Evolutionary conservation across 768 basidiomycete genomes (phyloP).

Genomic region (Amanita jacksonii): DNA sequence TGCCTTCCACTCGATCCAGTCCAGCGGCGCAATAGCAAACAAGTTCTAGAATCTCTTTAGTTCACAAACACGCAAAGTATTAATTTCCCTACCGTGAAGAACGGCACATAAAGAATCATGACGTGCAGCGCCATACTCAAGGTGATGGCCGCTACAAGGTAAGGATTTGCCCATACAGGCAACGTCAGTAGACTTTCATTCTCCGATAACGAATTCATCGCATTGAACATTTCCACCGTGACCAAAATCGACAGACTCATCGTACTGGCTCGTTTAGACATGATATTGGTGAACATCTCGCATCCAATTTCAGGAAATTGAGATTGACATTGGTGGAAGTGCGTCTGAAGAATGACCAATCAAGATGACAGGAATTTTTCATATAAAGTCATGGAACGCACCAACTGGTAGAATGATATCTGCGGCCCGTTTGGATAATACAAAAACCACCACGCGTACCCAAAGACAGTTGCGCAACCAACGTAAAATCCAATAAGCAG

Average conservation of each 20-base stretch:
- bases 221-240: slow-evolving; percentile 95
- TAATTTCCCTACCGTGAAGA: slow-evolving; percentile 69
- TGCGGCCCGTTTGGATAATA: slow-evolving; percentile 86
- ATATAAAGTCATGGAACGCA: slow-evolving; percentile 30
- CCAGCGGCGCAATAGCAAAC: slow-evolving; percentile 89
- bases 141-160: slow-evolving; percentile 80
- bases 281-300: slow-evolving; percentile 86
- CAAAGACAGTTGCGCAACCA: slow-evolving; percentile 90
- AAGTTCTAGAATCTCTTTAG: slow-evolving; percentile 38
- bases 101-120: slow-evolving; percentile 93
- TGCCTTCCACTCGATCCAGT: slow-evolving; percentile 93
- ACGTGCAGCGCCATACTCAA: slow-evolving; percentile 92
- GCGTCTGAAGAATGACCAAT: slow-evolving; percentile 46
- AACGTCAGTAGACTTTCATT: slow-evolving; percentile 87
- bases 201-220: slow-evolving; percentile 96
- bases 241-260: slow-evolving; percentile 96
- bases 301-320: slow-evolving; percentile 89
- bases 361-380: neutral
- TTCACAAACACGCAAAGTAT: slow-evolving; percentile 2
- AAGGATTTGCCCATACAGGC: slow-evolving; percentile 92
- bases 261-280: slow-evolving; percentile 84
- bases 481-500: slow-evolving; percentile 91
- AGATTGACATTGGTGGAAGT: slow-evolving; percentile 88
- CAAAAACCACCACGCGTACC: slow-evolving; percentile 99
- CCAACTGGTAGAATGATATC: slow-evolving; percentile 88